phyloP scores from a whole-genome alignment of 495 filamentous ascomycete genomes.

The Penicillium pancosmium region DNA sequence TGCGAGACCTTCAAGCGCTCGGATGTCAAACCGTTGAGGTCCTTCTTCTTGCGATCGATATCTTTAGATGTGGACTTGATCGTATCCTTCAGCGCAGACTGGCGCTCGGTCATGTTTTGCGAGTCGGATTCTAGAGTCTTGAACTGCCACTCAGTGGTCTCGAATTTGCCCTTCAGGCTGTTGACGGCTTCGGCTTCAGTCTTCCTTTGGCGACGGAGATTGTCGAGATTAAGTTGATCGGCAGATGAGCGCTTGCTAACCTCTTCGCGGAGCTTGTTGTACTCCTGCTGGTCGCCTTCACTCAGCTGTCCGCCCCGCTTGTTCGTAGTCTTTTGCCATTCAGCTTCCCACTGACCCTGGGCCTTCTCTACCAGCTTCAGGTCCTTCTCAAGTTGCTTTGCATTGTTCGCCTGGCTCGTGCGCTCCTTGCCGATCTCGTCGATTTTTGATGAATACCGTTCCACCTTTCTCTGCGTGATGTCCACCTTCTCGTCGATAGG shows the following conservation, averaged over 20 bases:
- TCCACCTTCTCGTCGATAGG: slow-evolving; percentile 91
- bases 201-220: slow-evolving; percentile 79
- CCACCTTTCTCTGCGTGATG: slow-evolving; percentile 72
- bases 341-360: slow-evolving; percentile 82
- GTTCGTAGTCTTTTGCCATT: slow-evolving; percentile 80
- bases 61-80: slow-evolving; percentile 71
- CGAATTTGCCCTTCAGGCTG: slow-evolving; percentile 83
- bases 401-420: slow-evolving; percentile 63
- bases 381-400: slow-evolving; percentile 76
- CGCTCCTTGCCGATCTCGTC: slow-evolving; percentile 73
- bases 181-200: slow-evolving; percentile 88
- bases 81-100: slow-evolving; percentile 55
- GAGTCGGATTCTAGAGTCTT: slow-evolving; percentile 75
- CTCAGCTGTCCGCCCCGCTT: slow-evolving; percentile 84
- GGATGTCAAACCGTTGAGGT: slow-evolving; percentile 80
- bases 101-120: slow-evolving; percentile 67
- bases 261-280: slow-evolving; percentile 81
- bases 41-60: slow-evolving; percentile 88
- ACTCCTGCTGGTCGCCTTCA: slow-evolving; percentile 85
- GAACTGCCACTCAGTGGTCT: slow-evolving; percentile 70
- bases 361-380: slow-evolving; percentile 85
- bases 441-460: slow-evolving; percentile 65
- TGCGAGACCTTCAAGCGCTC: slow-evolving; percentile 79
- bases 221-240: slow-evolving; percentile 82
- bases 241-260: slow-evolving; percentile 81